Conservation (phyloP, 176 grass and related monocot genomes). For the bread wheat (Triticum aestivum) region DNA sequence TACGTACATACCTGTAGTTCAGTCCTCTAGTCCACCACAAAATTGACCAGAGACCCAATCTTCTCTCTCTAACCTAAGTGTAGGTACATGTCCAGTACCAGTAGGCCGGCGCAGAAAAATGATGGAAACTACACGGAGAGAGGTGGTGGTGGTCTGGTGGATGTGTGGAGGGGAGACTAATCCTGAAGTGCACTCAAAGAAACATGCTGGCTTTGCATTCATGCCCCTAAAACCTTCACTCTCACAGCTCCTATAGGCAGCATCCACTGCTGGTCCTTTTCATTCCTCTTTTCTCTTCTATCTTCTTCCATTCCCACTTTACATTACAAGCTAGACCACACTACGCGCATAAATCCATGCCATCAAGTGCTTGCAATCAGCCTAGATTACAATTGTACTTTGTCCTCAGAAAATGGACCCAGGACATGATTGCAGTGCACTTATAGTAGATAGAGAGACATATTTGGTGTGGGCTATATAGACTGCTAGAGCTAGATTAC, state of each 20-base stretch:
- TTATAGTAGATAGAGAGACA: neutral
- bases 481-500: too few relatives aligned
- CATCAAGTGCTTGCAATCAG: neutral
- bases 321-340: neutral
- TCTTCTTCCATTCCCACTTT: slow-evolving; percentile 10
- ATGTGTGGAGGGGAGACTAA: neutral
- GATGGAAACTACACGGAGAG: neutral
- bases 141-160: neutral
- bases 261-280: neutral
- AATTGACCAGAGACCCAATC: neutral
- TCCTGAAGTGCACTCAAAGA: slow-evolving; percentile 87
- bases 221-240: slow-evolving; percentile 27
- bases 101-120: neutral
- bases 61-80: neutral
- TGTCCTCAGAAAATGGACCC: neutral
- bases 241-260: slow-evolving; percentile 10
- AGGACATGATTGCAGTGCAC: neutral
- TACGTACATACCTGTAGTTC: neutral
- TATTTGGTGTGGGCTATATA: neutral
- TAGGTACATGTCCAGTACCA: neutral
- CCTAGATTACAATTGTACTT: neutral
- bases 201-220: slow-evolving; percentile 29
- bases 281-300: neutral
- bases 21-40: neutral
- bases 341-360: too few relatives aligned